These are phyloP conservation scores for Anisodus tanguticus DNA, from an alignment of 257 asterid genomes.

Conservation along the genomic window DNA sequence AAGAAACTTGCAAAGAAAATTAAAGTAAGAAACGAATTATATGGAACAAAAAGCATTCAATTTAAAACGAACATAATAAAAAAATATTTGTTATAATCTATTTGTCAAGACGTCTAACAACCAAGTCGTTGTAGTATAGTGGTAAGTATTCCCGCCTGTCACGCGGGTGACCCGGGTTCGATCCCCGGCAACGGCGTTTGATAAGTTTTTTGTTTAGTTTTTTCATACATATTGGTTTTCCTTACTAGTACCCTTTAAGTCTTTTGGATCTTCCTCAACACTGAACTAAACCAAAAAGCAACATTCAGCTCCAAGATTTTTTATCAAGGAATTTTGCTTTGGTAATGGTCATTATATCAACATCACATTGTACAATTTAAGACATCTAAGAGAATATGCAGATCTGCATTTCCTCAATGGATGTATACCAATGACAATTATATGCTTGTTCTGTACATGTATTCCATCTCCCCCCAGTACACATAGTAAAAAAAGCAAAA, in stretches of 20 bases:
- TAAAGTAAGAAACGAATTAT: neutral
- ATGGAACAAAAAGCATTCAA: neutral
- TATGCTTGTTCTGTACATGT: slow-evolving; percentile 19
- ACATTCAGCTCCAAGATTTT: too few relatives aligned
- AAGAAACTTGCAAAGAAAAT: neutral
- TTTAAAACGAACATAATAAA: too few relatives aligned
- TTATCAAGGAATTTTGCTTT: too few relatives aligned
- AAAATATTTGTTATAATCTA: too few relatives aligned
- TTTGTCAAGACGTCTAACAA: neutral
- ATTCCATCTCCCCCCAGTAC: slow-evolving; percentile 2
- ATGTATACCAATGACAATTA: neutral
- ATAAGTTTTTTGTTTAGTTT: too few relatives aligned
- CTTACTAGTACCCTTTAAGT: too few relatives aligned
- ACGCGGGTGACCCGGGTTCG: slow-evolving; percentile 98
- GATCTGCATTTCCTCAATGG: neutral
- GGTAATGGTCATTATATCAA: too few relatives aligned
- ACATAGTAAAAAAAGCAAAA: too few relatives aligned
- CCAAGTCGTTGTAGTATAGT: slow-evolving; percentile 86
- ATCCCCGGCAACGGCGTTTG: slow-evolving; percentile 89
- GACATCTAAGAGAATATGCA: neutral
- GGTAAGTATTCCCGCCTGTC: slow-evolving; percentile 97
- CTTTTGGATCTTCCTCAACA: too few relatives aligned
- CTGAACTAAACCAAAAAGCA: too few relatives aligned
- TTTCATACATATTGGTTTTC: too few relatives aligned
- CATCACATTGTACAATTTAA: too few relatives aligned